Evolutionary conservation across 148 eudicot genomes (phyloP).

Genomic region (Rhododendron kiyosumense): DNA sequence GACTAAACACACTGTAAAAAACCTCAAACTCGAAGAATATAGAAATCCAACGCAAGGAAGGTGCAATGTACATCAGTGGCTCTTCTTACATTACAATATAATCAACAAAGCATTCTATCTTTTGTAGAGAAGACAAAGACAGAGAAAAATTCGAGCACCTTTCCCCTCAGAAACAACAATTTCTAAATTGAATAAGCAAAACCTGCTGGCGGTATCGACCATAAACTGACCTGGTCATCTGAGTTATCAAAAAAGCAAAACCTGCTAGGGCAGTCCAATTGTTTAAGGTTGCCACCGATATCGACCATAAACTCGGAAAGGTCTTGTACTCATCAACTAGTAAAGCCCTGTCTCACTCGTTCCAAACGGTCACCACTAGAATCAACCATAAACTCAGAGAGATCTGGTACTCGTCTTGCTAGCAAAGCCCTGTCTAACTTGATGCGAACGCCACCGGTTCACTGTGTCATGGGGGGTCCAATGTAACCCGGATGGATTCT

Average conservation of each 20-base stretch:
- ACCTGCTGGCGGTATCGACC: not conserved
- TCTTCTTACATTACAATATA: not conserved
- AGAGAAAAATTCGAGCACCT: not conserved
- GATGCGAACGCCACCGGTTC: not conserved
- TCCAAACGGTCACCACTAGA: not conserved
- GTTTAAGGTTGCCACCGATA: not conserved
- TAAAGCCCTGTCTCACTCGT: not conserved
- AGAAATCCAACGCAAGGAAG: not conserved
- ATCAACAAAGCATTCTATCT: not conserved
- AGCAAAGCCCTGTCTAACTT: not conserved
- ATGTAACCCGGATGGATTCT: not conserved
- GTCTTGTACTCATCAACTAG: not conserved
- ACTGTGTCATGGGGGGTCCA: not conserved
- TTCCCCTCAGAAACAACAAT: not conserved
- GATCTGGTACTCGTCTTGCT: not conserved
- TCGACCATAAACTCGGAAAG: not conserved
- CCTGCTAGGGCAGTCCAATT: not conserved
- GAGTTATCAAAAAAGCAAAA: not conserved
- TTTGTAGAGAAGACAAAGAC: not conserved
- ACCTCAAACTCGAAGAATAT: not conserved
- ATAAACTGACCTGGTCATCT: not conserved
- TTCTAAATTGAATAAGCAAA: not conserved
- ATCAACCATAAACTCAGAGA: not conserved
- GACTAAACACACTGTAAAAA: not conserved
- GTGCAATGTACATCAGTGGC: not conserved